These are phyloP conservation scores for Candida nitratophila DNA, from an alignment of 805 yeast genomes.

Conservation along the genomic window DNA sequence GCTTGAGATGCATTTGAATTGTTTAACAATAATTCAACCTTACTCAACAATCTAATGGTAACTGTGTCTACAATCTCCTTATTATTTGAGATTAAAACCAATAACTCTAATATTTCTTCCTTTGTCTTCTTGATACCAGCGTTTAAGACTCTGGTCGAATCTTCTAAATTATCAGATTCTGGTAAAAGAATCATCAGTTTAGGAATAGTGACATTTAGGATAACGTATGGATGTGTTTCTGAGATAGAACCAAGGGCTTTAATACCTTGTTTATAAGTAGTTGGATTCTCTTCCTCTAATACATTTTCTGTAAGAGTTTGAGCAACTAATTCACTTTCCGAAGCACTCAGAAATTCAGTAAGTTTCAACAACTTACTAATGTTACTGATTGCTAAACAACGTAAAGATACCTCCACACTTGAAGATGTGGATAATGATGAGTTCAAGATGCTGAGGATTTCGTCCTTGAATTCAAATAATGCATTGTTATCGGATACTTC, in stretches of 20 bases:
- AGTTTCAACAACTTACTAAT: constrained; percentile 50
- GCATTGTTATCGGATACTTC: constrained; percentile 22
- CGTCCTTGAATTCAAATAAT: constrained; percentile 50
- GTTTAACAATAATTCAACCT: constrained; percentile 17
- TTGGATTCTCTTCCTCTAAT: constrained; percentile 41
- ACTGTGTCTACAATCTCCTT: constrained; percentile 37
- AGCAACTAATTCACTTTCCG: constrained; percentile 56
- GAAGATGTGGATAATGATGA: constrained; percentile 64
- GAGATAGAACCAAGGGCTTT: constrained; percentile 47
- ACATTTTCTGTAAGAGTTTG: constrained; percentile 61
- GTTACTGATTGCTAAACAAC: constrained; percentile 60
- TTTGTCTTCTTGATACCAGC: constrained; percentile 15
- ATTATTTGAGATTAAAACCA: constrained; percentile 33
- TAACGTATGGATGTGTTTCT: constrained; percentile 27
- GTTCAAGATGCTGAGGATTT: constrained; percentile 59
- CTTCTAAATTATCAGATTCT: constrained; percentile 22
- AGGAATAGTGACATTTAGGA: constrained; percentile 48
- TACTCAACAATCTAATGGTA: constrained; percentile 36
- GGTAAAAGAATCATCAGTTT: constrained; percentile 45
- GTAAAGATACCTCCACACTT: constrained; percentile 58
- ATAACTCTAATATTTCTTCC: constrained; percentile 27
- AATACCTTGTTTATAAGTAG: constrained; percentile 46
- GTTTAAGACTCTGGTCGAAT: constrained; percentile 11
- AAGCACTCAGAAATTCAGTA: constrained; percentile 37
- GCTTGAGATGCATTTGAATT: constrained; percentile 5